phyloP scores from a whole-genome alignment of 1,139 yeast species.

The Yamadazyma diospyri region DNA sequence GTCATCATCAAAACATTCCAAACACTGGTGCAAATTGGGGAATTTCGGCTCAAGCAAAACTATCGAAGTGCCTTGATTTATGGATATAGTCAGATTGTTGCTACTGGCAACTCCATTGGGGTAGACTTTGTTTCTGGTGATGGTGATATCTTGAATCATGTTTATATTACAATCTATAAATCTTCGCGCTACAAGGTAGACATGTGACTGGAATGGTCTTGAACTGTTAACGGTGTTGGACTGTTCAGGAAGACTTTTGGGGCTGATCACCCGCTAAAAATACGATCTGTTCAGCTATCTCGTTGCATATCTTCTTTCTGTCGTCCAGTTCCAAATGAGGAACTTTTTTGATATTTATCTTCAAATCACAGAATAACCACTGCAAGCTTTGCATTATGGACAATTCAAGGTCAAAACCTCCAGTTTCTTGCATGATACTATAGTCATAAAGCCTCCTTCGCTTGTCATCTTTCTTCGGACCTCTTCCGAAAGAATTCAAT shows the following conservation, averaged over 20 bases:
- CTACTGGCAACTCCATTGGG: slow-evolving; percentile 36
- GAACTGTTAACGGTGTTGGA: no score
- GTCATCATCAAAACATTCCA: slow-evolving; percentile 1
- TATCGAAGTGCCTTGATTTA: slow-evolving; percentile 33
- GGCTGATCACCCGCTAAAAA: slow-evolving; percentile 16
- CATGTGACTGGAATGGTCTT: no score
- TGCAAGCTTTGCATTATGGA: slow-evolving; percentile 23
- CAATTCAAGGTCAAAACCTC: slow-evolving; percentile 29
- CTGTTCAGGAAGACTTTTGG: no score
- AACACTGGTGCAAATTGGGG: slow-evolving; percentile 32
- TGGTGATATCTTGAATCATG: slow-evolving; percentile 12
- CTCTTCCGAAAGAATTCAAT: slow-evolving; percentile 25
- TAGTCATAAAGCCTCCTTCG: slow-evolving; percentile 29
- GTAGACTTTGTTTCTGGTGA: slow-evolving; percentile 11
- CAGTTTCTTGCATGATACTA: slow-evolving; percentile 24
- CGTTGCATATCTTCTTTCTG: slow-evolving; percentile 22
- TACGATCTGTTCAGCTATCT: slow-evolving; percentile 23
- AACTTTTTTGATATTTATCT: slow-evolving; percentile 19
- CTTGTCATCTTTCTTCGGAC: slow-evolving; percentile 17
- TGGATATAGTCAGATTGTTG: slow-evolving; percentile 34
- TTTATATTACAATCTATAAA: slow-evolving; percentile 1
- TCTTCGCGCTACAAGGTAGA: no score
- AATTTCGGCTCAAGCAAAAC: slow-evolving; percentile 38
- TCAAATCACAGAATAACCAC: slow-evolving; percentile 27
- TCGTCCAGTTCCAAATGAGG: slow-evolving; percentile 21